phyloP scores from a whole-genome alignment of 441 rosid species.

The Aquilaria agallochum region DNA sequence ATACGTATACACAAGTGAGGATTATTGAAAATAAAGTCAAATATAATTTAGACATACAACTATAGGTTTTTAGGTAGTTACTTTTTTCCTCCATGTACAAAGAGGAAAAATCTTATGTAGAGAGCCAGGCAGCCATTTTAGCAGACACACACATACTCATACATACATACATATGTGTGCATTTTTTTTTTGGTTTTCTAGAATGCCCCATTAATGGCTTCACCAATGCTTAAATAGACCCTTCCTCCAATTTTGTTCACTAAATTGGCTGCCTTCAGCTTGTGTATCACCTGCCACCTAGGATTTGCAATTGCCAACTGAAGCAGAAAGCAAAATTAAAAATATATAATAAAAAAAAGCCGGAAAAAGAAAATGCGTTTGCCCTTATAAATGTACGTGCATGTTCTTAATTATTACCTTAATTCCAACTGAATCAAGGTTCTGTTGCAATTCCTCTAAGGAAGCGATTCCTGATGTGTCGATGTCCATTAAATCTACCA shows the following conservation, averaged over 20 bases:
- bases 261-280: slow-evolving; percentile 59
- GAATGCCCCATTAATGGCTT: slow-evolving; percentile 48
- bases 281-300: slow-evolving; percentile 80
- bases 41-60: too few relatives aligned
- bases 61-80: too few relatives aligned
- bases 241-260: slow-evolving; percentile 56
- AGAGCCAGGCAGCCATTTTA: too few relatives aligned
- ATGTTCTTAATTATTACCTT: slow-evolving; percentile 34
- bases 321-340: background rate
- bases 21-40: too few relatives aligned
- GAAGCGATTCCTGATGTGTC: slow-evolving; percentile 85
- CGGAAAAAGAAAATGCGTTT: background rate
- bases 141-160: too few relatives aligned
- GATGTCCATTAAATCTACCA: slow-evolving; percentile 59
- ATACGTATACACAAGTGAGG: too few relatives aligned
- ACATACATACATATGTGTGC: background rate
- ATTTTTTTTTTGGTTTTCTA: background rate
- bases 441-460: slow-evolving; percentile 58
- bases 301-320: slow-evolving; percentile 77
- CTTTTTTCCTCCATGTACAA: too few relatives aligned
- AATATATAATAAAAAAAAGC: background rate
- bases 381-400: background rate
- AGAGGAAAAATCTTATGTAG: too few relatives aligned
- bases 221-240: slow-evolving; percentile 60
- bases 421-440: slow-evolving; percentile 39